Evolutionary conservation across 2,329 filamentous ascomycete genomes (phyloP).

Genomic region (Parascedosporium putredinis): DNA sequence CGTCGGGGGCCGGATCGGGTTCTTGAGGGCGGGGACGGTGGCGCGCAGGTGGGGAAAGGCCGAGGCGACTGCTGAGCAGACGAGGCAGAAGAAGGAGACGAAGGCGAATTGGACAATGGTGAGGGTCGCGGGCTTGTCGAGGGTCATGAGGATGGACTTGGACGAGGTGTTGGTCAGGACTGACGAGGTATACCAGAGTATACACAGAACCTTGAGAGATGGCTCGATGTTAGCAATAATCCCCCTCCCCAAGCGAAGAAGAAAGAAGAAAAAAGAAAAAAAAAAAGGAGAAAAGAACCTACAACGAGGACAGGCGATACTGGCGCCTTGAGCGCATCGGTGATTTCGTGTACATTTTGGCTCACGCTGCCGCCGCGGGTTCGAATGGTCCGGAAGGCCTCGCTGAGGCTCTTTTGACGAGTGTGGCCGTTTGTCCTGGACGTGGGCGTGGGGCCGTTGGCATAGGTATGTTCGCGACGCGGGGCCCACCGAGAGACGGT

Average conservation of each 20-base stretch:
- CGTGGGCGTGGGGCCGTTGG: not conserved
- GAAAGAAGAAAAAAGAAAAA: too few relatives aligned
- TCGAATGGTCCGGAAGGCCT: constrained; percentile 77
- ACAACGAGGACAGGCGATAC: constrained; percentile 83
- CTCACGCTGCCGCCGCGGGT: constrained; percentile 75
- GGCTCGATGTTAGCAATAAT: constrained; percentile 12
- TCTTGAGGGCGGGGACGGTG: constrained; percentile 66
- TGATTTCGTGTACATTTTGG: constrained; percentile 88
- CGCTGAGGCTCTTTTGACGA: constrained; percentile 80
- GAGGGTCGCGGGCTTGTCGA: constrained; percentile 82
- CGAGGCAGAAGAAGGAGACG: constrained; percentile 77
- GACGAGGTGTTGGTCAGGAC: constrained; percentile 96
- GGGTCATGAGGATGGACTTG: constrained; percentile 88
- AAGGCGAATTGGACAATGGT: constrained; percentile 91
- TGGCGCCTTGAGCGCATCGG: constrained; percentile 80
- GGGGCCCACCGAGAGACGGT: not conserved
- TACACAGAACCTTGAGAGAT: constrained; percentile 80
- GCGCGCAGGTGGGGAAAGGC: constrained; percentile 61
- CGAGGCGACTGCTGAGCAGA: constrained; percentile 65
- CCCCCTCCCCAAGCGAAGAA: too few relatives aligned
- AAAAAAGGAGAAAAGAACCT: too few relatives aligned
- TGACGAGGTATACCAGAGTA: constrained; percentile 90
- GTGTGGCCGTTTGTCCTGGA: not conserved
- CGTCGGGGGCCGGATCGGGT: constrained; percentile 73
- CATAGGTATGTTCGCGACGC: not conserved